Evolutionary conservation across 345 rosid species (phyloP).

Genomic region (Pistacia integerrima): DNA sequence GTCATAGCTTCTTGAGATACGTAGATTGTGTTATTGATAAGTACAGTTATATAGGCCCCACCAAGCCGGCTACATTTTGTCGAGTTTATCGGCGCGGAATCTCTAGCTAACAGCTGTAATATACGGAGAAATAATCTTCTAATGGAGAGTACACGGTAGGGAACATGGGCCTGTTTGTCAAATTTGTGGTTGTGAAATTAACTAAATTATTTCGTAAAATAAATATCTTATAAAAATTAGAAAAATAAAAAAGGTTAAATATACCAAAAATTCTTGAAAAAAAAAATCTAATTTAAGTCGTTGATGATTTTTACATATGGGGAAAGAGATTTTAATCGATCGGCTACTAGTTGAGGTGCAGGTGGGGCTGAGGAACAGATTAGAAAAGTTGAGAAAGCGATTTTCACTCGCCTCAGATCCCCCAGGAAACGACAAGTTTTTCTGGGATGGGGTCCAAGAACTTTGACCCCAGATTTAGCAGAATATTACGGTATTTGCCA

Average conservation of each 20-base stretch:
- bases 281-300: neutral
- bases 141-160: neutral
- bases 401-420: conserved; percentile 34
- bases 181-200: too few species aligned
- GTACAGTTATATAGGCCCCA: conserved; percentile 35
- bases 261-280: neutral
- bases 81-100: conserved; percentile 79
- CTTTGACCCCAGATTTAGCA: conserved; percentile 31
- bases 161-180: too few species aligned
- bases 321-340: conserved; percentile 18
- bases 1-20: neutral
- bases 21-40: accelerated
- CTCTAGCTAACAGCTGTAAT: conserved; percentile 59
- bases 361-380: conserved; percentile 2
- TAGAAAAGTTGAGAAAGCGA: conserved; percentile 21
- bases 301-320: neutral
- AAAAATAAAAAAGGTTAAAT: neutral
- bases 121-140: conserved; percentile 19
- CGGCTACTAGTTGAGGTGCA: conserved; percentile 28
- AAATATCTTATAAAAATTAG: neutral
- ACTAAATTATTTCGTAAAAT: neutral
- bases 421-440: conserved; percentile 46
- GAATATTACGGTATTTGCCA: conserved; percentile 50
- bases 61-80: conserved; percentile 73
- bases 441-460: conserved; percentile 11